Evolutionary conservation across 164 flowering plant species (phyloP), one percentile per base, ranked within the genome.

Genomic region (Protea cynaroides): DNA sequence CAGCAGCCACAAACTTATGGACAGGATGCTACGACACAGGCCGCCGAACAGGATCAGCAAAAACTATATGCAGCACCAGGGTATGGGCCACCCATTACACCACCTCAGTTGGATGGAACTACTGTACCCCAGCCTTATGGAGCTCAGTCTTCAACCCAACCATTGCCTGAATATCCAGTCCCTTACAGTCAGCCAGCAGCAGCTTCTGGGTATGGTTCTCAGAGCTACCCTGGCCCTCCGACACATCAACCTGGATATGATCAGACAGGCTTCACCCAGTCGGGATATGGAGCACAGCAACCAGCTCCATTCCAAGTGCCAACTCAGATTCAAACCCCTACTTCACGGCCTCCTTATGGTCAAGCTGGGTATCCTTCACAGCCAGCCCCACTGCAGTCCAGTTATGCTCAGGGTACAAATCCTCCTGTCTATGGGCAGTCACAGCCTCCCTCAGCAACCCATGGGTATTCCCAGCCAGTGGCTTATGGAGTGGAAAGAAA

Each of bases 1-100:
- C 74, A 76, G 56, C 81, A 78, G 59, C 71, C 79, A 38, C 74
- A 71, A 22, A 66, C 40, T 64, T 75, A 73, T 64, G 79, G 78
- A 40, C 74, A 75, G 37, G 66, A 65, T 57, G 34, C 59, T 37
- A 12, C 75, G 14, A 44, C 62, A 54, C 80, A 72, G 61, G 65
- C 58, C 55, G 58, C 69, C 11, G 25, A 70, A 15, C 50, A 68
- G 43, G 79, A 73, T 58, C 79, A 69, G 65, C 73, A 69, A 51
- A 70, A 72, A 12, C 54, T 64, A 10, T 77, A 77, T 65, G 56
- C 50, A 25, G 38, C 69, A 63, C 65, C 72, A 29, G 75, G 65
- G 17, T 72, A 74, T 67, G 80, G 73, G 23, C 61, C 50, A 59
- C 61, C 75, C 60, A 59, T 65, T 37, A 37, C 66, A 29, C 59